Base-by-base conservation (phyloP, 2,329 filamentous ascomycete genomes). In the Teratosphaeria nubilosa region DNA sequence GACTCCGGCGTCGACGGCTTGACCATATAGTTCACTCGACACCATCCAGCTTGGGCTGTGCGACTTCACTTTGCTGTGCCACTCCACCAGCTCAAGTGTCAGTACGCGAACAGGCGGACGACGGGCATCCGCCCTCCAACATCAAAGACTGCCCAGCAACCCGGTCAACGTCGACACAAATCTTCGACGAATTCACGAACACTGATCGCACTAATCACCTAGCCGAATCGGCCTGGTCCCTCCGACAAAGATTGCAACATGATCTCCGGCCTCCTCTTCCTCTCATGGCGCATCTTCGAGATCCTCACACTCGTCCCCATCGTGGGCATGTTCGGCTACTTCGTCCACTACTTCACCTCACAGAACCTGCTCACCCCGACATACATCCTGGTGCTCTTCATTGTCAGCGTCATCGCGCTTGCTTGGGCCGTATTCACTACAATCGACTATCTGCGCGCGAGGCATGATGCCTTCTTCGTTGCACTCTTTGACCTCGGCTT, bases 371-470 rank as follows among this genome's bases (percentile, higher is more conserved):
- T 86, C 60, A 86, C 83, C 5, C 83, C 83, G 22, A 71, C 74
- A 59, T 83, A 79, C 68, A 80, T 86, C 68, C 77, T 86, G 51
- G 78, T 85, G 51, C 78, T 86, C 55, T 86, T 86, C 77, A 86
- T 86, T 62, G 80, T 83, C 64, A 81, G 80, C 45, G 80, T 83
- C 6, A 76, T 86, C 45, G 83, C 79, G 53, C 75, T 79, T 59
- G 83, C 81, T 61, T 86, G 83, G 83, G 77, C 78, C 41, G 65
- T 85, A 57, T 82, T 81, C 62, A 86, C 83, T 1, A 71, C 84
- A 22, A 76, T 86, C 71, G 78, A 81, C 58, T 83, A 83, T 68
- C 73, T 78, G 20, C 80, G 80, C 61, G 82, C 82, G 53, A 77
- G 80, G 57, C 81, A 83, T 69, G 83, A 81, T 7, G 82, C 76